Evolutionary conservation across 1,284 basidiomycete genomes (phyloP), one percentile per base, ranked within the genome.

Genomic region (Coniophora puteana): DNA sequence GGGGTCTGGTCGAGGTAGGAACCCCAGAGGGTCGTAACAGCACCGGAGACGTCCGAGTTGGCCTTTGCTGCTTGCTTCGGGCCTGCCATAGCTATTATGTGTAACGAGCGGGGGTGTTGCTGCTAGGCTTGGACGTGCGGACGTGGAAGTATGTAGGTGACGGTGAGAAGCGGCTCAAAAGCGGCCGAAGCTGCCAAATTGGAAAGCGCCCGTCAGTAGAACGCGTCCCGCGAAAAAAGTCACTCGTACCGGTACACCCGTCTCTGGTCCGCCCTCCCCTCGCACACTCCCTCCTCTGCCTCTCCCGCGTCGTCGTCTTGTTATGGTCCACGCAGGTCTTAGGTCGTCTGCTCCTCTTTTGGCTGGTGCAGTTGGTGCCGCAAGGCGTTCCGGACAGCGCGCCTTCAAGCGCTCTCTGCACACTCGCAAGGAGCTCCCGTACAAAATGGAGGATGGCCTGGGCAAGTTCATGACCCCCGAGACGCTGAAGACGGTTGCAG

Each of bases 1-100:
- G 93, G 75, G 0, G 93, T 95, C 43, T 80, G 76, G 18, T 80
- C 72, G 54, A 69, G 66, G 71, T 97, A 96, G 25, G 91, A 84
- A 55, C 74, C 78, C 73, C 80, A 83, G 31, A 94, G 74, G 13
- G 80, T 74, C 26, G 72, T 58, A 38, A 89, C 53, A 17, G 83
- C 69, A 54, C 66, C 51, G 22, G 53, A 46, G 8, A 51, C 65
- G 32, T 54, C 25, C 31, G 64, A 56, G 7, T 59, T 47, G 20
- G 59, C 36, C 36, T 66, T 54, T 45, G 57, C 31, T 28, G 60
- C 17, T 35, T 63, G 41, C 61, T 69, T 75, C 36, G 64, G 62
- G 59, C 48, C 46, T 58, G 49, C 51, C 54, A 55, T 63, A n/a
- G n/a, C n/a, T n/a, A n/a, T n/a, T 46, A 51, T 43, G 33, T 32